phyloP scores from a whole-genome alignment of 768 basidiomycete species.

The Pisolithus orientalis region DNA sequence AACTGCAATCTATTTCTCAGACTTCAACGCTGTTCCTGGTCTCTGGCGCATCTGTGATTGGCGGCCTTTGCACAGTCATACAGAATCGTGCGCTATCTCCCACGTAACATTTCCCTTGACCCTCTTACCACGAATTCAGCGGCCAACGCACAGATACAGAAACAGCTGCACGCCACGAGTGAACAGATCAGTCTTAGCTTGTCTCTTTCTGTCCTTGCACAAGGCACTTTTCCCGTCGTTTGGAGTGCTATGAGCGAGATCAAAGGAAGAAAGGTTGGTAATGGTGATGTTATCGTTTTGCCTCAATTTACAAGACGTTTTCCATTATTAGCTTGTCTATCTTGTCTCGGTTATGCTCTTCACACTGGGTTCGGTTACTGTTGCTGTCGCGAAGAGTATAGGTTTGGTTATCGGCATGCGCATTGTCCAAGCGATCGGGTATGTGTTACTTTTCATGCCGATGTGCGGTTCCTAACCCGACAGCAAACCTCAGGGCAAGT shows the following conservation, averaged over 20 bases:
- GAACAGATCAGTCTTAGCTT: conserved; percentile 62
- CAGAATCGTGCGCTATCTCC: conserved; percentile 21
- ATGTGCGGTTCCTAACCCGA: not conserved
- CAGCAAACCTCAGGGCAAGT: conserved; percentile 39
- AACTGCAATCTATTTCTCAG: conserved; percentile 4
- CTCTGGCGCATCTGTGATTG: conserved; percentile 24
- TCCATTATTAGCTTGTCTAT: conserved; percentile 43
- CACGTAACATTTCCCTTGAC: too few species aligned
- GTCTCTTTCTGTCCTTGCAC: conserved; percentile 65
- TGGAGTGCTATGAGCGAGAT: conserved; percentile 39
- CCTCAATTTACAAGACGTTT: not conserved
- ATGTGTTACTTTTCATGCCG: conserved; percentile 7
- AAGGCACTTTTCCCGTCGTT: conserved; percentile 45
- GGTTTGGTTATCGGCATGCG: conserved; percentile 62
- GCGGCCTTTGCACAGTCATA: conserved; percentile 21
- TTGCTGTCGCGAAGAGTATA: conserved; percentile 52
- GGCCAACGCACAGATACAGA: conserved; percentile 58
- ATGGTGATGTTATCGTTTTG: too few species aligned
- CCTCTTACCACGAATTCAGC: conserved; percentile 34
- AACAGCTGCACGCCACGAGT: conserved; percentile 53
- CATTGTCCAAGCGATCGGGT: conserved; percentile 60
- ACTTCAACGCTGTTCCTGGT: conserved; percentile 15
- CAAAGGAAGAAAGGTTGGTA: conserved; percentile 60
- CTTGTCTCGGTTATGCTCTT: conserved; percentile 47
- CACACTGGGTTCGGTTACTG: conserved; percentile 49